These are phyloP conservation scores for Forsythia suspensa DNA, from an alignment of 257 asterid genomes.

Conservation along the genomic window DNA sequence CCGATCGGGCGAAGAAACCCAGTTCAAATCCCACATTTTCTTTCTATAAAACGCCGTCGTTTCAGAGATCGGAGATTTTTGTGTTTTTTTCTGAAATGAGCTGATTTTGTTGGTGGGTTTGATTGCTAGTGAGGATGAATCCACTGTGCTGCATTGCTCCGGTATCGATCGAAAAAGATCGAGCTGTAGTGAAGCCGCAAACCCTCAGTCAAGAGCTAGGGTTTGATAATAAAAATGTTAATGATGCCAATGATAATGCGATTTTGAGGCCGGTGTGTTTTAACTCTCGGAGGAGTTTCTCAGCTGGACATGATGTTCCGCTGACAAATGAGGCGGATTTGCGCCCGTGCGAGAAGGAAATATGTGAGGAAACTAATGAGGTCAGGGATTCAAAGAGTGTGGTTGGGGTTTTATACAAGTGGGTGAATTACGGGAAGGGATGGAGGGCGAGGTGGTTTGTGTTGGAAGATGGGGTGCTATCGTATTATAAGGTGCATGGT, in stretches of 20 bases:
- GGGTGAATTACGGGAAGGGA: slow-evolving; percentile 99
- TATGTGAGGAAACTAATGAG: slow-evolving; percentile 48
- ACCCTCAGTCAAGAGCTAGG: slow-evolving; percentile 55
- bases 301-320: slow-evolving; percentile 39
- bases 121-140: slow-evolving; percentile 55
- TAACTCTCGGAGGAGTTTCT: slow-evolving; percentile 66
- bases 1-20: slow-evolving; percentile 53
- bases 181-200: slow-evolving; percentile 64
- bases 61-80: slow-evolving; percentile 35
- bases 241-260: slow-evolving; percentile 28
- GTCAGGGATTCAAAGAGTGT: slow-evolving; percentile 43
- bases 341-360: slow-evolving; percentile 19
- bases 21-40: slow-evolving; percentile 13
- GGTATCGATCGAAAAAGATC: slow-evolving; percentile 87
- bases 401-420: slow-evolving; percentile 77
- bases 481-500: slow-evolving; percentile 93
- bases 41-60: slow-evolving; percentile 22
- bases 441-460: slow-evolving; percentile 98
- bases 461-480: slow-evolving; percentile 93
- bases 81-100: not conserved
- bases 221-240: slow-evolving; percentile 26
- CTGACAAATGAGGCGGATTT: slow-evolving; percentile 39
- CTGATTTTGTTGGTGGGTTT: not conserved
- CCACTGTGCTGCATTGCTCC: slow-evolving; percentile 99
- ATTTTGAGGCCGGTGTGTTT: slow-evolving; percentile 43